Conservation (phyloP, 2,329 filamentous ascomycete genomes). For the Alternaria rosae region DNA sequence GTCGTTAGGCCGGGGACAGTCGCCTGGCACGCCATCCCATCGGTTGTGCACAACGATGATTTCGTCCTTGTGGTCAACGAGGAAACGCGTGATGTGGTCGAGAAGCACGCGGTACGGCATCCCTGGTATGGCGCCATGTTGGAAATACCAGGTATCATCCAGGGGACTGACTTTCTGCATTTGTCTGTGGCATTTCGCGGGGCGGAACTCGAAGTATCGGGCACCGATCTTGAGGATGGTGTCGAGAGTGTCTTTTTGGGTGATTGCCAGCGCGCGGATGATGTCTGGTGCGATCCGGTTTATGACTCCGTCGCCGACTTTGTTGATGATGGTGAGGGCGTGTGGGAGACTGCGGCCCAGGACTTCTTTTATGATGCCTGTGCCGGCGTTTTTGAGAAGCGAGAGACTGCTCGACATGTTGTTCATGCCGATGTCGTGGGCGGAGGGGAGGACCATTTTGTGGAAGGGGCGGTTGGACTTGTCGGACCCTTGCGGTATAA, state of each 20-base stretch:
- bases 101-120: conserved; percentile 58
- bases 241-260: conserved; percentile 58
- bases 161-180: conserved; percentile 49
- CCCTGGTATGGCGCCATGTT: conserved; percentile 60
- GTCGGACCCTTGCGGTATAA: conserved; percentile 52
- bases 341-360: conserved; percentile 34
- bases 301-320: conserved; percentile 36
- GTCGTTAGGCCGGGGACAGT: conserved; percentile 54
- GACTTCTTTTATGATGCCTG: conserved; percentile 41
- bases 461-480: conserved; percentile 53
- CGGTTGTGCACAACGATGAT: conserved; percentile 60
- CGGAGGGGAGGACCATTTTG: conserved; percentile 55
- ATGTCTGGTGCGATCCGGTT: conserved; percentile 51
- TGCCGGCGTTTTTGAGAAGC: conserved; percentile 50
- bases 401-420: conserved; percentile 54
- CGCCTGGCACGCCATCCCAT: conserved; percentile 60
- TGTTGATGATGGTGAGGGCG: conserved; percentile 37
- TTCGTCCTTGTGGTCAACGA: conserved; percentile 53
- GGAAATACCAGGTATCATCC: conserved; percentile 59
- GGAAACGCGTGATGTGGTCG: conserved; percentile 52
- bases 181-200: conserved; percentile 56
- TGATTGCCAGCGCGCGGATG: conserved; percentile 59
- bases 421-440: conserved; percentile 63
- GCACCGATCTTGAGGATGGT: conserved; percentile 58
- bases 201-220: conserved; percentile 62